phyloP scores from a whole-genome alignment of 495 filamentous ascomycete genomes.

The Aspergillus mulundensis region DNA sequence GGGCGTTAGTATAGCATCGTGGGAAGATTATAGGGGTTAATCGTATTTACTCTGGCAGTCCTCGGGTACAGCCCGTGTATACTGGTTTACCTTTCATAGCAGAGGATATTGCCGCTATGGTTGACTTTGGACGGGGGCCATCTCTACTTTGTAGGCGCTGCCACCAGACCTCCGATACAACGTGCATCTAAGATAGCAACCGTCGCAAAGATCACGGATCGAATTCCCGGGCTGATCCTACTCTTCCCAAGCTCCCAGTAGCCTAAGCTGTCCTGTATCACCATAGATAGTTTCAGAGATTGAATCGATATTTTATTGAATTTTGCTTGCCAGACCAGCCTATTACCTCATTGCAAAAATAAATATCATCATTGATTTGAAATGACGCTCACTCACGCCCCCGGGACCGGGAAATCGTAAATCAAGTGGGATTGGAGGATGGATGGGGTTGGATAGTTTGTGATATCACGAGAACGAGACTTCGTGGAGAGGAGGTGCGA shows the following conservation, averaged over 20 bases:
- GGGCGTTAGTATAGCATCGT: slow-evolving; percentile 4
- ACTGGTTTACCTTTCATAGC: not conserved
- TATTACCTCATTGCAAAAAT: slow-evolving; percentile 1
- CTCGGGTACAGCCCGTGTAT: not conserved
- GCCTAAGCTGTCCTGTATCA: too few relatives aligned
- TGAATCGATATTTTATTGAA: not conserved
- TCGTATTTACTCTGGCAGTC: not conserved
- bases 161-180: too few relatives aligned
- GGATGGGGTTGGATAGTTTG: not conserved
- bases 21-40: not conserved
- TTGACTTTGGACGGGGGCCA: too few relatives aligned
- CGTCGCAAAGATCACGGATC: too few relatives aligned
- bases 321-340: not conserved
- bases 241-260: too few relatives aligned
- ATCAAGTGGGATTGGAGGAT: not conserved
- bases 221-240: too few relatives aligned
- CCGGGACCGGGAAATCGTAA: not conserved
- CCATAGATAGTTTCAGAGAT: not conserved
- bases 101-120: too few relatives aligned
- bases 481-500: not conserved
- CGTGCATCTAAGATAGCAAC: too few relatives aligned
- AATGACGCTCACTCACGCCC: not conserved
- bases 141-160: too few relatives aligned
- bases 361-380: slow-evolving; percentile 1
- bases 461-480: too few relatives aligned